phyloP scores from a whole-genome alignment of 2,329 filamentous ascomycete species.

The Phyllosticta citribraziliensis region DNA sequence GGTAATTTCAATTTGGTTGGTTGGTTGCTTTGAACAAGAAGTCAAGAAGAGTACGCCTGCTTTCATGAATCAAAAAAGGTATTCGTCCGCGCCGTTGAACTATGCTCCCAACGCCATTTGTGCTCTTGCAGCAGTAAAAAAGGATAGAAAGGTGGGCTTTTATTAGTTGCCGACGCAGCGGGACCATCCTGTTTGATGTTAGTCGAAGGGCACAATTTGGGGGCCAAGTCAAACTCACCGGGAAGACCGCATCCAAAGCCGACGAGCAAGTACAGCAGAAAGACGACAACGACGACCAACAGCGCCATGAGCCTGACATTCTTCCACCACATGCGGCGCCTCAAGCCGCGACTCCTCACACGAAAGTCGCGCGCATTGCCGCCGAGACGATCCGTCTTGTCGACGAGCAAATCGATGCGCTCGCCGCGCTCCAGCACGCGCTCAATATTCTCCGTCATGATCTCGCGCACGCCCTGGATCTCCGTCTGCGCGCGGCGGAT shows the following conservation, averaged over 20 bases:
- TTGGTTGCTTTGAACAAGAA: background rate
- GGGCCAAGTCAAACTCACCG: conserved; percentile 28
- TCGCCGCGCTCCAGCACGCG: conserved; percentile 76
- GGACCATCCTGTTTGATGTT: conserved; percentile 23
- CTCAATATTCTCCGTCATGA: conserved; percentile 96
- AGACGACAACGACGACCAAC: conserved; percentile 59
- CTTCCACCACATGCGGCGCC: conserved; percentile 99
- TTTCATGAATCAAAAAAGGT: background rate
- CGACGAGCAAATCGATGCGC: conserved; percentile 83
- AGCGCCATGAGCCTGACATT: conserved; percentile 91
- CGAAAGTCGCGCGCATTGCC: conserved; percentile 85
- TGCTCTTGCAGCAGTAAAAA: background rate
- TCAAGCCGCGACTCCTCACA: conserved; percentile 73
- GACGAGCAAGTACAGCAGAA: conserved; percentile 61
- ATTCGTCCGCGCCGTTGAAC: background rate
- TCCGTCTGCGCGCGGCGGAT: conserved; percentile 75
- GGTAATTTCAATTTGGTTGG: background rate
- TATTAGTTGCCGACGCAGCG: conserved; percentile 24
- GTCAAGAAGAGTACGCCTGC: background rate
- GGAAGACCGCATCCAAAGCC: conserved; percentile 65
- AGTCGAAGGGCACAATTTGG: background rate
- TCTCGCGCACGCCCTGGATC: conserved; percentile 84
- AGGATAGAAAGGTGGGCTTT: background rate
- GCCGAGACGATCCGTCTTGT: conserved; percentile 90
- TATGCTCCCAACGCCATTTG: background rate